Evolutionary conservation across 257 asterid genomes (phyloP).

Genomic region (Solanum pimpinellifolium): DNA sequence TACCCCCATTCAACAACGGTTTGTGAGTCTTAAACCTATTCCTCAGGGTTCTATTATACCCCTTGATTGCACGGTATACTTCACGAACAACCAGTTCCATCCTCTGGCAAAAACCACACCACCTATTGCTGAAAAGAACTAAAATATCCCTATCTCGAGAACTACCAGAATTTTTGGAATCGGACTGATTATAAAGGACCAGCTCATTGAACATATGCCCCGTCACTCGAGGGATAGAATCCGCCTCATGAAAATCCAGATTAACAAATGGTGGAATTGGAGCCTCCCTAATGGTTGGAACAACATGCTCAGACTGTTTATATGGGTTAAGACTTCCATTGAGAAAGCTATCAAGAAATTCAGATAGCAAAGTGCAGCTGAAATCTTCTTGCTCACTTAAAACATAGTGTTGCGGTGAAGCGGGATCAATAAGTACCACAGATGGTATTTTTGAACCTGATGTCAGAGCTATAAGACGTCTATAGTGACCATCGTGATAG

Average conservation of each 20-base stretch:
- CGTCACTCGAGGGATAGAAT: slow-evolving; percentile 66
- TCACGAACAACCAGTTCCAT: slow-evolving; percentile 94
- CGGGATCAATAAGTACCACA: slow-evolving; percentile 64
- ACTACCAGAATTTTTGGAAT: slow-evolving; percentile 22
- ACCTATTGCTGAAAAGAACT: slow-evolving; percentile 73
- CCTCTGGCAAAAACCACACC: slow-evolving; percentile 99
- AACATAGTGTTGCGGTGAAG: slow-evolving; percentile 44
- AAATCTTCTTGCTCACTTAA: slow-evolving; percentile 32
- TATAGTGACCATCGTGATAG: slow-evolving; percentile 64
- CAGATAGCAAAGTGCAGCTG: slow-evolving; percentile 37
- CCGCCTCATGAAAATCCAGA: slow-evolving; percentile 77
- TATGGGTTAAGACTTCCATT: slow-evolving; percentile 61
- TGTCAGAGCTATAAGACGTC: slow-evolving; percentile 73
- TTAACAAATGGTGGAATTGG: slow-evolving; percentile 84
- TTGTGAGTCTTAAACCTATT: slow-evolving; percentile 37
- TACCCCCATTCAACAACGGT: slow-evolving; percentile 27
- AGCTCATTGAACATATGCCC: slow-evolving; percentile 54
- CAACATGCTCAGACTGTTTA: slow-evolving; percentile 42
- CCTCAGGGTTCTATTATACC: slow-evolving; percentile 30
- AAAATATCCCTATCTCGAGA: slow-evolving; percentile 50
- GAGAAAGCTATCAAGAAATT: slow-evolving; percentile 45
- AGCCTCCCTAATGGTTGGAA: slow-evolving; percentile 40
- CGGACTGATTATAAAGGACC: slow-evolving; percentile 47
- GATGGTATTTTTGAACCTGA: slow-evolving; percentile 62
- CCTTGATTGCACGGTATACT: slow-evolving; percentile 61